Percentiles rank a stretch among this genome's conserved stretches.
Conservation (phyloP, 768 basidiomycete species). For the Suillus cothurnatus region DNA sequence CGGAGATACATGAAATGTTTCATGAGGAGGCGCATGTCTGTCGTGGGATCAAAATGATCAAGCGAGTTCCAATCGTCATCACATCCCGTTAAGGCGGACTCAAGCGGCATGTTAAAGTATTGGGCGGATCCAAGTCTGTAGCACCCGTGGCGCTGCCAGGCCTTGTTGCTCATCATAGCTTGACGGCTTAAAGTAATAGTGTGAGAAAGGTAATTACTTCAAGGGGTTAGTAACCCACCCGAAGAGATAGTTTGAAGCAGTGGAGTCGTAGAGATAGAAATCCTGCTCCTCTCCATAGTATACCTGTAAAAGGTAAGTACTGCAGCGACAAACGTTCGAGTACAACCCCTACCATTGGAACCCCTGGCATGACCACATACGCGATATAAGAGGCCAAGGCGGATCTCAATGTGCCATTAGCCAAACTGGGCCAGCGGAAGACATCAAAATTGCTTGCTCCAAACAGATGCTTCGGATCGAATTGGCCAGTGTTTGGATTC, state of each 20-base stretch:
- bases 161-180: constrained; percentile 80
- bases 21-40: constrained; percentile 73
- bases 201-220: constrained; percentile 5
- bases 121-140: constrained; percentile 88
- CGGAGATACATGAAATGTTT: constrained; percentile 75
- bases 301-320: constrained; percentile 39
- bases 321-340: not conserved
- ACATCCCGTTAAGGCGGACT: constrained; percentile 78
- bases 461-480: constrained; percentile 86
- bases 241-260: constrained; percentile 91
- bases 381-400: constrained; percentile 80
- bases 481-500: constrained; percentile 58
- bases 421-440: constrained; percentile 89
- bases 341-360: constrained; percentile 57
- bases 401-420: constrained; percentile 79
- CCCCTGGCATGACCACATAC: constrained; percentile 82
- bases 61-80: constrained; percentile 90
- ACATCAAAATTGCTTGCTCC: constrained; percentile 96
- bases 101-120: constrained; percentile 92
- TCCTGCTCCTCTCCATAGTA: constrained; percentile 95
- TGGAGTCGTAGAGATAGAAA: constrained; percentile 85
- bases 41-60: constrained; percentile 93
- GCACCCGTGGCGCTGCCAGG: constrained; percentile 94
- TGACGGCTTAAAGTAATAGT: constrained; percentile 64
- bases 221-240: constrained; percentile 49